A percentile compares a stretch with the other conserved stretches of the same genome.
These are phyloP conservation scores for Gossypium longicalyx DNA, from an alignment of 345 rosid species.

Conservation along the genomic window DNA sequence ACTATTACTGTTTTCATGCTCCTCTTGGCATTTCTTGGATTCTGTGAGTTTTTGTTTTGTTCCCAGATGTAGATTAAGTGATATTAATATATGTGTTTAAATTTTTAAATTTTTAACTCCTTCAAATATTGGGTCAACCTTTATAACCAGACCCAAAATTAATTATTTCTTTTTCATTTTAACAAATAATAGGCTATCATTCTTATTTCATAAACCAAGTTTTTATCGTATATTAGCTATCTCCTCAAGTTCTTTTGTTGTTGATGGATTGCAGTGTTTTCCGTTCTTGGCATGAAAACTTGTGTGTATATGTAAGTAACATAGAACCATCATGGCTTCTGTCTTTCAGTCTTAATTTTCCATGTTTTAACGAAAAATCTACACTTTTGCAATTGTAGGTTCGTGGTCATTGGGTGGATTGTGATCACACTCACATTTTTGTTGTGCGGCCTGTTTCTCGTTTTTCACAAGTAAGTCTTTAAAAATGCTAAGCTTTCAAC, in stretches of 20 bases:
- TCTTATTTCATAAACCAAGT: not conserved
- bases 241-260: not conserved
- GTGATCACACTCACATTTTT: conserved; percentile 40
- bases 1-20: conserved; percentile 39
- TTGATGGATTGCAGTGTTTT: conserved; percentile 32
- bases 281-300: conserved; percentile 37
- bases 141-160: no score
- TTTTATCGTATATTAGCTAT: not conserved
- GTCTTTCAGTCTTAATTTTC: not conserved
- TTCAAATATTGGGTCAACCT: no score
- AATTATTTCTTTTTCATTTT: no score
- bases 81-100: no score
- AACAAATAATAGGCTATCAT: no score
- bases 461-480: conserved; percentile 48
- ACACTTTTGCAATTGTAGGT: conserved; percentile 23
- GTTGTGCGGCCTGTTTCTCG: conserved; percentile 44
- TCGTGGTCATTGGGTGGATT: conserved; percentile 51
- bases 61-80: no score
- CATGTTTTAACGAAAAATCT: not conserved
- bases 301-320: conserved; percentile 47
- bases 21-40: conserved; percentile 41
- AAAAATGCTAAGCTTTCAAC: not conserved
- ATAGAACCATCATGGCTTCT: not conserved
- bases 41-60: conserved; percentile 30
- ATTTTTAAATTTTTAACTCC: no score